Evolutionary conservation across 805 yeast species (phyloP).

Genomic region (Candida loeiensis): DNA sequence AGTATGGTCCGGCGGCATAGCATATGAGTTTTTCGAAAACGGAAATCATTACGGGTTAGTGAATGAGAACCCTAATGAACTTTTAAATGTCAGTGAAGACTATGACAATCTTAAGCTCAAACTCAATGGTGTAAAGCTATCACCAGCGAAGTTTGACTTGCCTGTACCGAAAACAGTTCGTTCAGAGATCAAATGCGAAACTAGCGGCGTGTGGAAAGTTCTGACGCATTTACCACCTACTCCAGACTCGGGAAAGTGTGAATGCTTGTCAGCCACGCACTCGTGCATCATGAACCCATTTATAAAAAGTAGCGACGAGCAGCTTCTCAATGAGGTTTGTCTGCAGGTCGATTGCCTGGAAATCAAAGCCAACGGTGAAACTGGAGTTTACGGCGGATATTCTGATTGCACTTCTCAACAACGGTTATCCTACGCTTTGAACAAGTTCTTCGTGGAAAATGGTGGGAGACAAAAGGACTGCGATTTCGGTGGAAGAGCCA

Average conservation of each 20-base stretch:
- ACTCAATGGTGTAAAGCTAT: conserved; percentile 20
- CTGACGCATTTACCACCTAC: conserved; percentile 32
- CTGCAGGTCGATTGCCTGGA: conserved; percentile 36
- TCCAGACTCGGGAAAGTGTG: conserved; percentile 43
- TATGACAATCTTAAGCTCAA: conserved; percentile 26
- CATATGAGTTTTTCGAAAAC: conserved; percentile 36
- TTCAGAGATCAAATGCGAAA: background rate
- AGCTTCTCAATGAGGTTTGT: conserved; percentile 33
- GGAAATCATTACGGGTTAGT: conserved; percentile 36
- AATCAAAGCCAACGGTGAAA: conserved; percentile 29
- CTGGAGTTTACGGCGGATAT: conserved; percentile 41
- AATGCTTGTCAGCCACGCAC: conserved; percentile 39
- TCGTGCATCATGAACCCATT: conserved; percentile 34
- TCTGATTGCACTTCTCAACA: conserved; percentile 39
- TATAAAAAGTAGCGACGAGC: conserved; percentile 17
- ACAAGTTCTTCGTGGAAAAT: conserved; percentile 26
- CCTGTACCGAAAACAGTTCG: background rate
- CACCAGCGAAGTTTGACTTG: conserved; percentile 10
- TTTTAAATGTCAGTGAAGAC: conserved; percentile 19
- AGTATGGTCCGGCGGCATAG: conserved; percentile 40
- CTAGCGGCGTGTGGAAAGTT: conserved; percentile 16
- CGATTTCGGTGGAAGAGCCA: conserved; percentile 23
- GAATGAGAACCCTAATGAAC: conserved; percentile 25
- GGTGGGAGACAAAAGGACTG: conserved; percentile 17
- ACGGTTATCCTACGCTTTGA: conserved; percentile 39